These are phyloP conservation scores for Rubia tinctorum DNA, from an alignment of 305 asterid genomes.

Conservation along the genomic window DNA sequence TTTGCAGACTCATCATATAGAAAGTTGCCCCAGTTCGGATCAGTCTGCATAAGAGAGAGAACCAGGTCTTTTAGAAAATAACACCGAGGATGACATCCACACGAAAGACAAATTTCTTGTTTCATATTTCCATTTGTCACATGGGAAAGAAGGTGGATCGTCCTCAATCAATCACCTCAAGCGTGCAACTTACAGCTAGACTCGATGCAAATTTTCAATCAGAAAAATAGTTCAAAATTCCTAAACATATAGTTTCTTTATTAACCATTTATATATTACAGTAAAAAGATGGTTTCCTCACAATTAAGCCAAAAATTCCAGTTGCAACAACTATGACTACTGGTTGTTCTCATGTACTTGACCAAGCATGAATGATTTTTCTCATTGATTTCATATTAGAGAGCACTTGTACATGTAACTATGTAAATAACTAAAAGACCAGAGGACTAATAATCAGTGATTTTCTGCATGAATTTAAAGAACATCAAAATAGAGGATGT, in stretches of 20 bases:
- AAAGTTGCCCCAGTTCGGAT: slow-evolving; percentile 98
- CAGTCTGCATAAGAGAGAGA: slow-evolving; percentile 67
- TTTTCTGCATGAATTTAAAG: not conserved
- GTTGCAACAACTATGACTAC: not conserved
- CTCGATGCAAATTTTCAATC: not conserved
- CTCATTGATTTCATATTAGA: not conserved
- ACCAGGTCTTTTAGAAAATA: slow-evolving; percentile 15
- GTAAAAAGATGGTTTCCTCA: not conserved
- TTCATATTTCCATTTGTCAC: not conserved
- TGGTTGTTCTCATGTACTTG: not conserved
- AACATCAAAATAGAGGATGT: not conserved
- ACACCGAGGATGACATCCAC: not conserved
- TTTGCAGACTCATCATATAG: slow-evolving; percentile 57
- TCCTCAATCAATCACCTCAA: not conserved
- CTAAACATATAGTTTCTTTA: not conserved
- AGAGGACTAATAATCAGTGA: not conserved
- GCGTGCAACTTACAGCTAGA: not conserved
- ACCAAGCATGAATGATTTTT: not conserved
- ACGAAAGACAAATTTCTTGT: not conserved
- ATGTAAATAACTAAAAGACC: too few relatives aligned
- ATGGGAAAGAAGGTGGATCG: not conserved
- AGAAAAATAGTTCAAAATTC: not conserved
- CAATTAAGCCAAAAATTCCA: not conserved
- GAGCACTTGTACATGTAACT: not conserved
- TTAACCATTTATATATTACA: not conserved